phyloP scores from a whole-genome alignment of 768 basidiomycete species.

The Tylopilus sp. region DNA sequence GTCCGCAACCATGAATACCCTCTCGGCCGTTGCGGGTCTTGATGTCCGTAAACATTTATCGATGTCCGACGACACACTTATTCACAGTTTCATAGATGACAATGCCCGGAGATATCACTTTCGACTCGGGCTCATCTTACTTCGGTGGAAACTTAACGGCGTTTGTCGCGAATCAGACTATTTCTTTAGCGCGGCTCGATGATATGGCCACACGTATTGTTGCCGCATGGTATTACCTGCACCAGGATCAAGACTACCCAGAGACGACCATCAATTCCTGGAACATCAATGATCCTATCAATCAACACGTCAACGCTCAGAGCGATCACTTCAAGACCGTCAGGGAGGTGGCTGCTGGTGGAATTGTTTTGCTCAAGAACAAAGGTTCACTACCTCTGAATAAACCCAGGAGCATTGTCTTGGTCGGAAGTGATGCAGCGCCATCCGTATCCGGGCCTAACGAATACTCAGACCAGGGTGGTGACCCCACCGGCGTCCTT shows the following conservation, averaged over 20 bases:
- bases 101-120: slow-evolving; percentile 62
- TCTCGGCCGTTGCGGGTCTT: slow-evolving; percentile 56
- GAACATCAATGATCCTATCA: slow-evolving; percentile 28
- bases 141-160: slow-evolving; percentile 59
- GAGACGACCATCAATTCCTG: slow-evolving; percentile 26
- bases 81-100: slow-evolving; percentile 48
- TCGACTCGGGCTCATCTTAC: slow-evolving; percentile 39
- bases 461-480: slow-evolving; percentile 59
- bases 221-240: slow-evolving; percentile 52
- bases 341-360: slow-evolving; percentile 61
- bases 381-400: slow-evolving; percentile 54
- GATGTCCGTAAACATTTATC: slow-evolving; percentile 43
- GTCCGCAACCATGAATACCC: slow-evolving; percentile 49
- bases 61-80: background rate
- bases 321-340: slow-evolving; percentile 50
- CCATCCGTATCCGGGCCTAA: slow-evolving; percentile 69
- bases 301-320: slow-evolving; percentile 53
- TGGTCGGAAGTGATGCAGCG: slow-evolving; percentile 64
- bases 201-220: slow-evolving; percentile 73
- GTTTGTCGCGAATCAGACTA: slow-evolving; percentile 57
- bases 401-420: slow-evolving; percentile 53
- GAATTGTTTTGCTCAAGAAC: slow-evolving; percentile 71
- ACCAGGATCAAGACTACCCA: slow-evolving; percentile 32
- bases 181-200: slow-evolving; percentile 56
- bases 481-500: slow-evolving; percentile 61